Percentiles rank a stretch among this genome's conserved stretches.
These are phyloP conservation scores for Areca catechu DNA, from an alignment of 176 grass and related monocot species.

Conservation along the genomic window DNA sequence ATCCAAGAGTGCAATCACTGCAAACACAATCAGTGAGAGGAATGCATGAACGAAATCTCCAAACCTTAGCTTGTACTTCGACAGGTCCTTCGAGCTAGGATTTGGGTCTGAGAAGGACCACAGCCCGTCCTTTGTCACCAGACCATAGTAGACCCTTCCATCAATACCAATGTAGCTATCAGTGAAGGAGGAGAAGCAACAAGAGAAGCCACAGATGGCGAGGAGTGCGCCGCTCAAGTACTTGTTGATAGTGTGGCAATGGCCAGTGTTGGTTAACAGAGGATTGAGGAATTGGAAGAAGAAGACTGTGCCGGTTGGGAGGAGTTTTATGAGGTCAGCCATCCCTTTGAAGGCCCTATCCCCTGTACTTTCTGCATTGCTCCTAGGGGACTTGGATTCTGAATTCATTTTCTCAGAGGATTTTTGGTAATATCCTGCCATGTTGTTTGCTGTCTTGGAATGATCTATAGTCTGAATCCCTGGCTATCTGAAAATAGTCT, in stretches of 20 bases:
- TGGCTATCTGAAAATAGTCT: too few species aligned
- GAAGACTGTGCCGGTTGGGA: constrained; percentile 11
- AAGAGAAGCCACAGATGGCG: background rate
- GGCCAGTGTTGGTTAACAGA: constrained; percentile 7
- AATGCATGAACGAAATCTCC: background rate
- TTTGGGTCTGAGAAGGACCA: constrained; percentile 1
- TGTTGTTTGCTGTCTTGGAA: too few species aligned
- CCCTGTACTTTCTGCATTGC: background rate
- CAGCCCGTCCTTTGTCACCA: constrained; percentile 5
- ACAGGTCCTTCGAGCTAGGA: background rate
- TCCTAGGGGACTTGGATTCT: too few species aligned
- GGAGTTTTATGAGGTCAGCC: constrained; percentile 6
- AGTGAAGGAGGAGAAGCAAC: constrained; percentile 10
- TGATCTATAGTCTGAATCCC: too few species aligned
- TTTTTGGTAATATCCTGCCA: too few species aligned
- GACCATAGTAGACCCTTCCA: constrained; percentile 3
- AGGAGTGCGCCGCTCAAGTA: constrained; percentile 4
- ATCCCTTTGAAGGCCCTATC: constrained; percentile 10
- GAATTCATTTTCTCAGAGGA: too few species aligned
- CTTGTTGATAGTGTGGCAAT: constrained; percentile 6
- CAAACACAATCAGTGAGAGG: background rate
- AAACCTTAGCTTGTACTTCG: background rate
- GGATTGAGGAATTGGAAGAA: constrained; percentile 17
- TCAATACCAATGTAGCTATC: constrained; percentile 1
- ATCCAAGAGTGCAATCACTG: background rate